Evolutionary conservation across 306 rosid genomes (phyloP).

Genomic region (Trifolium pratense): DNA sequence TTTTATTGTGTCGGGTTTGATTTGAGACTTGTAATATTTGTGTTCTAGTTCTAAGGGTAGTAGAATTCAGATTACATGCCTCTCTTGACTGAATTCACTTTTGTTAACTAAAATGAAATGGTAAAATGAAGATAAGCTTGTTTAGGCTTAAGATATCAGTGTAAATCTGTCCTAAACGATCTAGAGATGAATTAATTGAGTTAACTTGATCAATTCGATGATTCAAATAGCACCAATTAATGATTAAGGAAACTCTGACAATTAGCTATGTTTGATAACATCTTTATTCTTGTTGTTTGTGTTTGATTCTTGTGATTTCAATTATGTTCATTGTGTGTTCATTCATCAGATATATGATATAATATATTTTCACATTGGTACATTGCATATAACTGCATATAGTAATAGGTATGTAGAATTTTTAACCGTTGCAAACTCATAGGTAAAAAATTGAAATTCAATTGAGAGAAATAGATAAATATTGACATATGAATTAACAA

Average conservation of each 20-base stretch:
- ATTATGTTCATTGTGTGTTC: not conserved
- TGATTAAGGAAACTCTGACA: not conserved
- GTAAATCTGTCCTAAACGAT: not conserved
- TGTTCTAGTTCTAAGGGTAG: not conserved
- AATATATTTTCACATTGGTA: not conserved
- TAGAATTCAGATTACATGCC: constrained; percentile 9
- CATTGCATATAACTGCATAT: not conserved
- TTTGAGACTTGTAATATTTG: too few species aligned
- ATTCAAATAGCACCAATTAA: not conserved
- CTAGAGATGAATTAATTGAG: not conserved
- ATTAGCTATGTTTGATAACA: not conserved
- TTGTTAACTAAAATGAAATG: not conserved
- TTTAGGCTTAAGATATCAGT: not conserved
- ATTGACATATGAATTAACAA: not conserved
- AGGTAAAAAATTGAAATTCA: not conserved
- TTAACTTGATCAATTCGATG: not conserved
- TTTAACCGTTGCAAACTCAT: not conserved
- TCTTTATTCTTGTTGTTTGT: not conserved
- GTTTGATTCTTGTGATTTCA: not conserved
- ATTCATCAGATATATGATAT: not conserved
- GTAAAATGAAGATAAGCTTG: not conserved
- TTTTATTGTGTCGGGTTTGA: not conserved
- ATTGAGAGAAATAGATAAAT: not conserved
- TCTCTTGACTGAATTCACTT: not conserved
- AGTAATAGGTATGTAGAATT: not conserved